Evolutionary conservation across 2,329 filamentous ascomycete species (phyloP).

Genomic region (Phyllosticta citriasiana): DNA sequence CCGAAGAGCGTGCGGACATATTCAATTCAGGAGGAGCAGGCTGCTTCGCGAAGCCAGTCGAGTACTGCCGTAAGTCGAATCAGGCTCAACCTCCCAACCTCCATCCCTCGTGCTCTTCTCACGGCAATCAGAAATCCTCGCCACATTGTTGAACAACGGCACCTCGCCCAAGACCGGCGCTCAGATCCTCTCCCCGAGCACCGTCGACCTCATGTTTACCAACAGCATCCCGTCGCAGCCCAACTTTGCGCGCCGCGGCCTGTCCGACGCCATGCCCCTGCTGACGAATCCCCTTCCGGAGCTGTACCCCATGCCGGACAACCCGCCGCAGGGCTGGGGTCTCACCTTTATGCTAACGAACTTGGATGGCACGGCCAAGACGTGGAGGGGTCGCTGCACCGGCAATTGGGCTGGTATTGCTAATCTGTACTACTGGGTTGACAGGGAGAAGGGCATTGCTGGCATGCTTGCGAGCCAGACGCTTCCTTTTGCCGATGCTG

Average conservation of each 20-base stretch:
- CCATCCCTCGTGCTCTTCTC: neutral
- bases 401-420: slow-evolving; percentile 50
- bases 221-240: slow-evolving; percentile 52
- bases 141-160: slow-evolving; percentile 55
- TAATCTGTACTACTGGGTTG: slow-evolving; percentile 55
- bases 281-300: slow-evolving; percentile 41
- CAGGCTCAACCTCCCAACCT: slow-evolving; percentile 7
- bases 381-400: slow-evolving; percentile 27
- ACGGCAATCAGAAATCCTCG: slow-evolving; percentile 42
- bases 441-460: slow-evolving; percentile 49
- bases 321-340: slow-evolving; percentile 55
- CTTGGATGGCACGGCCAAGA: neutral
- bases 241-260: slow-evolving; percentile 37
- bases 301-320: slow-evolving; percentile 37
- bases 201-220: slow-evolving; percentile 53
- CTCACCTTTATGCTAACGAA: slow-evolving; percentile 47
- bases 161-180: slow-evolving; percentile 46
- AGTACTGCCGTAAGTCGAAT: slow-evolving; percentile 45
- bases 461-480: slow-evolving; percentile 24
- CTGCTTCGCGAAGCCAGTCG: slow-evolving; percentile 47
- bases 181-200: slow-evolving; percentile 45
- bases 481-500: slow-evolving; percentile 25
- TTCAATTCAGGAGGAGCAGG: slow-evolving; percentile 55
- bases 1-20: slow-evolving; percentile 34
- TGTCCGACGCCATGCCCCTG: slow-evolving; percentile 40